These are phyloP conservation scores for Coriaria nepalensis DNA, from an alignment of 306 rosid species.

Conservation along the genomic window DNA sequence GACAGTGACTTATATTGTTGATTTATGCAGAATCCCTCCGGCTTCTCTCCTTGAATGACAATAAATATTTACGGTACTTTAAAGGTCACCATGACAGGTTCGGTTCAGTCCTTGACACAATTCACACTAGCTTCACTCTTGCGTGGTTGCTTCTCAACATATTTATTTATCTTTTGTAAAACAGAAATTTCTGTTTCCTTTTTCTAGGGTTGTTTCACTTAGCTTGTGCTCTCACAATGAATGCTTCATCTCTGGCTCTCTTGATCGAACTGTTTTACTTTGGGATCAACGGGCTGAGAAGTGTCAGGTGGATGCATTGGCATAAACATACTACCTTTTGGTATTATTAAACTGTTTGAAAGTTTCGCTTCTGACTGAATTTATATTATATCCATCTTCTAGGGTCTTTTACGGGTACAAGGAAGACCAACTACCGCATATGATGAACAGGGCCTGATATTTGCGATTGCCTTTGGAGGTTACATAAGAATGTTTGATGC, in stretches of 20 bases:
- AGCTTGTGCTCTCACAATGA: conserved; percentile 77
- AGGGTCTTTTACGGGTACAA: conserved; percentile 89
- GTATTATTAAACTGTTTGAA: too few species aligned
- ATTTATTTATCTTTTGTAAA: neutral
- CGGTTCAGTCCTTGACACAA: neutral
- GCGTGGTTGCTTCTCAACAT: too few species aligned
- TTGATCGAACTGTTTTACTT: conserved; percentile 80
- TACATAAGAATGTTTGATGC: conserved; percentile 81
- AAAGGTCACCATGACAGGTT: conserved; percentile 98
- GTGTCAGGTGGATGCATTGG: conserved; percentile 56
- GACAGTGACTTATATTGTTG: neutral
- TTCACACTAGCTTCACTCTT: too few species aligned
- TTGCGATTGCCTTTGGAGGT: conserved; percentile 90
- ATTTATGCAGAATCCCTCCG: conserved; percentile 65
- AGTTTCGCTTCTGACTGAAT: neutral
- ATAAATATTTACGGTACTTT: conserved; percentile 88
- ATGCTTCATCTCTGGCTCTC: conserved; percentile 87
- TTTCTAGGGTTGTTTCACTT: conserved; percentile 80
- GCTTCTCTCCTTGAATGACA: conserved; percentile 83
- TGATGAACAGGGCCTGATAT: conserved; percentile 87
- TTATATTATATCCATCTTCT: conserved; percentile 1
- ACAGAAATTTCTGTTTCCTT: neutral
- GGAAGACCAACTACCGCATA: conserved; percentile 93
- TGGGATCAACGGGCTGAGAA: conserved; percentile 97
- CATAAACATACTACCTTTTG: conserved; percentile 9